Base-by-base conservation (phyloP, 2,329 filamentous ascomycete genomes). In the Diaporthe sp. region DNA sequence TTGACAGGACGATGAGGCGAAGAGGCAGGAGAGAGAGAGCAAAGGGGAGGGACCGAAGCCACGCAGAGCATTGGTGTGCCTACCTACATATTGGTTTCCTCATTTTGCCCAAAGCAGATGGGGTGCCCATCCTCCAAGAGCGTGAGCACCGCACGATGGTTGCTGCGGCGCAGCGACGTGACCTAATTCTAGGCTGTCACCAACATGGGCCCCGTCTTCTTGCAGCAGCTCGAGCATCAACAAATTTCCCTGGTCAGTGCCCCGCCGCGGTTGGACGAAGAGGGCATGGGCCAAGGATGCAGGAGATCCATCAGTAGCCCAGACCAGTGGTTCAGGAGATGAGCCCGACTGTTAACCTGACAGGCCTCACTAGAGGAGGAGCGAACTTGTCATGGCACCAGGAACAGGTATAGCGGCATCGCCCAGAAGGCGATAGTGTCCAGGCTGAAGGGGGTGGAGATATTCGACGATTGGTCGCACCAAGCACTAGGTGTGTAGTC, bases 1-100 rank as follows among this genome's bases (percentile, higher is more conserved):
- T 78, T 79, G 77, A 79, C 74, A 78, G 75, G 75, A 74, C 72
- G 76, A 77, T 75, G 74, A 72, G 71, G 73, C 71, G 70, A 60
- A 70, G 72, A 67, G 60, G 72, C 64, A 70, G 72, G 54, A 69
- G 54, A 69, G 55, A 71, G 55, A 67, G 55, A 58, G 55, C 42
- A 69, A 64, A 52, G 42, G 38, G 70, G 69, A 69, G 40, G 40
- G 57, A 50, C 45, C 13, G 15, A 4, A 69, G 76, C 67, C 9
- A 47, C 28, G 72, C 50, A 30, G 17, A 50, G 33, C 22, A 33
- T 52, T 58, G 54, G 35, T 30, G 33, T 54, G 71, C 74, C 35
- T 35, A 64, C 50, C 42, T 75, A 73, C 73, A 75, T 71, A 75
- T 54, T 38, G 42, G 17, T 42, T 52, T 38, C 52, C 47, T 68